phyloP scores from a whole-genome alignment of 352 stramenopile species.

The Phytophthora constricta region DNA sequence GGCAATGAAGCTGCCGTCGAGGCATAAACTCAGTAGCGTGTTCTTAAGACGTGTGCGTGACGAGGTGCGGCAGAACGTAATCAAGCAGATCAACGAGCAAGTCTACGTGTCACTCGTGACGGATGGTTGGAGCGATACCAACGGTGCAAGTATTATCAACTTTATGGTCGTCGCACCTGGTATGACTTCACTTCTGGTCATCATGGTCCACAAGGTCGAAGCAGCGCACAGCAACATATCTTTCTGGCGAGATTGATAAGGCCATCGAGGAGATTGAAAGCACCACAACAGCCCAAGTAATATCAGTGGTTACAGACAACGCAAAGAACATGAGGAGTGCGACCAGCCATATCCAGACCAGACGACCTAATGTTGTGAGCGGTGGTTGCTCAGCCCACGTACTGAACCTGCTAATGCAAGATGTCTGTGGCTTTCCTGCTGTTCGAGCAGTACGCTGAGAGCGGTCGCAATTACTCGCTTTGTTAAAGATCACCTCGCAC shows the following conservation, averaged over 20 bases:
- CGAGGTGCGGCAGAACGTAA: background rate
- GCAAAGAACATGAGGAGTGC: too few relatives aligned
- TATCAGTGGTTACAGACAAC: slow-evolving; percentile 1
- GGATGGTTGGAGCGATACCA: slow-evolving; percentile 1
- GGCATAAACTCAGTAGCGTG: slow-evolving; percentile 2
- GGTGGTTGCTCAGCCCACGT: too few relatives aligned
- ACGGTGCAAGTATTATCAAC: slow-evolving; percentile 5
- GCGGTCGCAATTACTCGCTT: too few relatives aligned
- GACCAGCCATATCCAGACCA: too few relatives aligned
- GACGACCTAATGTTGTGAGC: too few relatives aligned
- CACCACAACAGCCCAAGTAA: background rate
- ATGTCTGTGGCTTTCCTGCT: too few relatives aligned
- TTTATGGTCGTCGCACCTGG: slow-evolving; percentile 5
- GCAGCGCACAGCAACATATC: background rate
- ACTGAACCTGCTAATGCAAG: too few relatives aligned
- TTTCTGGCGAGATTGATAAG: slow-evolving; percentile 3
- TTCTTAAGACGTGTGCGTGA: background rate
- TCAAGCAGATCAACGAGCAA: background rate
- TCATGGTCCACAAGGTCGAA: slow-evolving; percentile 5
- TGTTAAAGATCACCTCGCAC: too few relatives aligned
- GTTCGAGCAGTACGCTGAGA: too few relatives aligned
- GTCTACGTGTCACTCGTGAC: background rate
- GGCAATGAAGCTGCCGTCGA: background rate
- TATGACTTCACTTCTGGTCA: slow-evolving; percentile 1
- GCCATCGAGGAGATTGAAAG: background rate